phyloP scores from a whole-genome alignment of 2,329 filamentous ascomycete genomes.

The Sclerotinia spermophila region DNA sequence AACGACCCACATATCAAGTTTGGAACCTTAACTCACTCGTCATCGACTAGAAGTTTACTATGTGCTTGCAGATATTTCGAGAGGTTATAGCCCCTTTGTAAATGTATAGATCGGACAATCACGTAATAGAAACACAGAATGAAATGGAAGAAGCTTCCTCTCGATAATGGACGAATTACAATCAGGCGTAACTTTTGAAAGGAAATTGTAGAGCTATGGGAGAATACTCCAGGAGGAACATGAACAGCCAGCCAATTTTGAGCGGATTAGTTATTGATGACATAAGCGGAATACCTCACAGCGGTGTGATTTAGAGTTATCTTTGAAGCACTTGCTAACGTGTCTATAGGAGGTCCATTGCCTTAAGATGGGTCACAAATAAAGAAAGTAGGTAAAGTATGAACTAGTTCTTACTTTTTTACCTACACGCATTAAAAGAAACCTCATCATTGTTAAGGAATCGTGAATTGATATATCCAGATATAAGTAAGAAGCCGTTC shows the following conservation, averaged over 20 bases:
- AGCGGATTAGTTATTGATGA: background rate
- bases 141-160: background rate
- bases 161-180: background rate
- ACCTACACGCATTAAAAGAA: background rate
- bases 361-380: background rate
- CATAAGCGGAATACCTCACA: too few relatives aligned
- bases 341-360: background rate
- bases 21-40: background rate
- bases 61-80: background rate
- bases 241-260: background rate
- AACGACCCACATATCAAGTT: background rate
- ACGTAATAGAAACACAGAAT: background rate
- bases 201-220: background rate
- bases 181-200: background rate
- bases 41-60: background rate
- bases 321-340: slow-evolving; percentile 1
- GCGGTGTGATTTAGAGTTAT: background rate
- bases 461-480: background rate
- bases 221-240: background rate
- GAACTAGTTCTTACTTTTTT: background rate
- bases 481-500: background rate
- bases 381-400: background rate
- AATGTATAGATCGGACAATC: background rate
- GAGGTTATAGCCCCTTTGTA: background rate
- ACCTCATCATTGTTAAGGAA: background rate